Percentiles rank a stretch among this genome's conserved stretches.
Conservation (phyloP, 164 flowering plant genomes). For the Tetrastigma voinierianum region DNA sequence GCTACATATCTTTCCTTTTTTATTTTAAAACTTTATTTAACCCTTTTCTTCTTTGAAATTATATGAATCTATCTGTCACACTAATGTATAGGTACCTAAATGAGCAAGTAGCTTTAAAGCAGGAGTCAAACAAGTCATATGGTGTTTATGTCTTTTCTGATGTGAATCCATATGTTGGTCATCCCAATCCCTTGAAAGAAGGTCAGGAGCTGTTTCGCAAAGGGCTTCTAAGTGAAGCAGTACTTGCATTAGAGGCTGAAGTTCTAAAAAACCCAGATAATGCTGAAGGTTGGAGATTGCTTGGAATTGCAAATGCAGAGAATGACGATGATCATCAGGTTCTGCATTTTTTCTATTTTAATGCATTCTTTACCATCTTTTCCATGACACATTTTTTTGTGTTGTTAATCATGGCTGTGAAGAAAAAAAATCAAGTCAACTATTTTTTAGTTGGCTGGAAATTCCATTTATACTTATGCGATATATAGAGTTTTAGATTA, state of each 20-base stretch:
- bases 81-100: constrained; percentile 51
- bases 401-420: too few relatives aligned
- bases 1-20: background rate
- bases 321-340: constrained; percentile 99
- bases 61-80: background rate
- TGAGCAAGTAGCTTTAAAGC: constrained; percentile 65
- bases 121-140: constrained; percentile 57
- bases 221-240: constrained; percentile 97
- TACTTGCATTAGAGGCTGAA: constrained; percentile 97
- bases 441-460: too few relatives aligned
- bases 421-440: too few relatives aligned
- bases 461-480: too few relatives aligned
- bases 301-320: constrained; percentile 97
- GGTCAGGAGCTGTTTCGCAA: constrained; percentile 94
- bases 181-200: constrained; percentile 89
- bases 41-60: background rate
- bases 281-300: constrained; percentile 99
- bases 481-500: too few relatives aligned
- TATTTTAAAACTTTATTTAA: background rate
- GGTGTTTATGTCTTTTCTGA: constrained; percentile 86
- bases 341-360: background rate
- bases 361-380: too few relatives aligned
- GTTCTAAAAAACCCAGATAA: constrained; percentile 90
- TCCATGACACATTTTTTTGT: too few relatives aligned
- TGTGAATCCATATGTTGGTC: constrained; percentile 97